Percentiles rank a stretch among this genome's conserved stretches.
phyloP scores from a whole-genome alignment of 2,329 filamentous ascomycete genomes.

The Cytospora mali region DNA sequence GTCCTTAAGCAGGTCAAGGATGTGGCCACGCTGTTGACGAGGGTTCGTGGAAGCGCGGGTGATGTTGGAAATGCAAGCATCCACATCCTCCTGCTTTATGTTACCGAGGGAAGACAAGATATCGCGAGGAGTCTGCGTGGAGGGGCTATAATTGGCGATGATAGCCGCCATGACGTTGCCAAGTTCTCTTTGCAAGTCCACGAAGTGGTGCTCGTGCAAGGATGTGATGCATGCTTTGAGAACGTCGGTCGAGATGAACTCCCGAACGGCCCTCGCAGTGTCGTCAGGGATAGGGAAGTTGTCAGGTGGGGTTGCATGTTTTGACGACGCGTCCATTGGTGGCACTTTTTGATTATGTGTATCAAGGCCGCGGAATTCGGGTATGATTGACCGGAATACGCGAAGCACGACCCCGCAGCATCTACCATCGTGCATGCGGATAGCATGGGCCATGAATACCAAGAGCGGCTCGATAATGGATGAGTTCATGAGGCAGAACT shows the following conservation, averaged over 20 bases:
- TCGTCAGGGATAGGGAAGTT: constrained; percentile 52
- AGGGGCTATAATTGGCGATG: constrained; percentile 71
- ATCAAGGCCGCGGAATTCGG: constrained; percentile 61
- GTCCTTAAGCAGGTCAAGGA: constrained; percentile 83
- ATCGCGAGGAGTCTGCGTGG: constrained; percentile 70
- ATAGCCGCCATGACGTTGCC: constrained; percentile 86
- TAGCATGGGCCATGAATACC: constrained; percentile 86
- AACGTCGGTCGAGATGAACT: constrained; percentile 88
- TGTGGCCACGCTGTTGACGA: constrained; percentile 77
- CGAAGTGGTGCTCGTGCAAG: constrained; percentile 93
- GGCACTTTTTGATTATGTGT: constrained; percentile 14
- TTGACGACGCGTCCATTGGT: constrained; percentile 35
- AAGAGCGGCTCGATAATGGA: constrained; percentile 85
- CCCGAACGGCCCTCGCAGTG: constrained; percentile 71
- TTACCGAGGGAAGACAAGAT: constrained; percentile 81
- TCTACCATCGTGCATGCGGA: constrained; percentile 86
- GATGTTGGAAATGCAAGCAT: constrained; percentile 63
- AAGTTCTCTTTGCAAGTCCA: constrained; percentile 91
- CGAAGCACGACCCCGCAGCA: constrained; percentile 85
- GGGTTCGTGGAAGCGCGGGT: constrained; percentile 60
- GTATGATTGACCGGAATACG: constrained; percentile 82
- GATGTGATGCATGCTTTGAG: constrained; percentile 88
- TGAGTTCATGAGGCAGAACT: constrained; percentile 79
- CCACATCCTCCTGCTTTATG: constrained; percentile 69
- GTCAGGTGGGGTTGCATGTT: constrained; percentile 32